A percentile compares a stretch with the other conserved stretches of the same genome.
Evolutionary conservation across 2,329 filamentous ascomycete species (phyloP).

Genomic region (Pseudogymnoascus pannorum): DNA sequence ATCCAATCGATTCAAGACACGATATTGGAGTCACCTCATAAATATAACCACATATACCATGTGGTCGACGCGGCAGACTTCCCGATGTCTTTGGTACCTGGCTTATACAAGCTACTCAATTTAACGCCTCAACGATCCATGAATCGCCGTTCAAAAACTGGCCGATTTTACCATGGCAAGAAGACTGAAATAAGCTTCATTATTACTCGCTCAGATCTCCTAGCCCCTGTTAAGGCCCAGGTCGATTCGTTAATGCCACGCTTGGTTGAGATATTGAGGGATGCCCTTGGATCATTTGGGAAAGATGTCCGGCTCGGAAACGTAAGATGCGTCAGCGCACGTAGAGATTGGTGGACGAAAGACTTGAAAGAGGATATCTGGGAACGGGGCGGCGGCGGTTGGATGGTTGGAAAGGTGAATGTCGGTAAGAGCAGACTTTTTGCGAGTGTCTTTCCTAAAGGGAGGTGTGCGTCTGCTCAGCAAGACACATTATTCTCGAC

Average conservation of each 20-base stretch:
- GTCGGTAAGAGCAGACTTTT: slow-evolving; percentile 95
- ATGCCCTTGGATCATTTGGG: slow-evolving; percentile 62
- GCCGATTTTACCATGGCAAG: slow-evolving; percentile 58
- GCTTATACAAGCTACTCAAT: slow-evolving; percentile 62
- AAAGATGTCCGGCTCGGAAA: slow-evolving; percentile 78
- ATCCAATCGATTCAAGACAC: slow-evolving; percentile 76
- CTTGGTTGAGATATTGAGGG: slow-evolving; percentile 66
- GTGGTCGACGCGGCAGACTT: slow-evolving; percentile 94
- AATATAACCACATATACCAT: slow-evolving; percentile 92
- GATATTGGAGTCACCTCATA: slow-evolving; percentile 80
- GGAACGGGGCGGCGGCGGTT: slow-evolving; percentile 74
- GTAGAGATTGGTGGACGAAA: slow-evolving; percentile 84
- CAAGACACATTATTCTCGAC: slow-evolving; percentile 18
- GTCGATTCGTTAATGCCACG: slow-evolving; percentile 85
- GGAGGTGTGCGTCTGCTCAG: slow-evolving; percentile 36
- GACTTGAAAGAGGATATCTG: slow-evolving; percentile 81
- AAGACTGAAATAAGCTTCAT: slow-evolving; percentile 81
- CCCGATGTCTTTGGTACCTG: slow-evolving; percentile 82
- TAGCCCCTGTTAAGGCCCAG: slow-evolving; percentile 76
- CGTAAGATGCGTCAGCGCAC: slow-evolving; percentile 76
- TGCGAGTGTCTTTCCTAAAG: slow-evolving; percentile 78
- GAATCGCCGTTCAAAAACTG: slow-evolving; percentile 68
- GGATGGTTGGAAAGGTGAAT: slow-evolving; percentile 98
- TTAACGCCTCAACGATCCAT: slow-evolving; percentile 67
- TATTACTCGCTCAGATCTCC: slow-evolving; percentile 78